Evolutionary conservation across 805 yeast genomes (phyloP).

Genomic region (Candida coleopterorum): DNA sequence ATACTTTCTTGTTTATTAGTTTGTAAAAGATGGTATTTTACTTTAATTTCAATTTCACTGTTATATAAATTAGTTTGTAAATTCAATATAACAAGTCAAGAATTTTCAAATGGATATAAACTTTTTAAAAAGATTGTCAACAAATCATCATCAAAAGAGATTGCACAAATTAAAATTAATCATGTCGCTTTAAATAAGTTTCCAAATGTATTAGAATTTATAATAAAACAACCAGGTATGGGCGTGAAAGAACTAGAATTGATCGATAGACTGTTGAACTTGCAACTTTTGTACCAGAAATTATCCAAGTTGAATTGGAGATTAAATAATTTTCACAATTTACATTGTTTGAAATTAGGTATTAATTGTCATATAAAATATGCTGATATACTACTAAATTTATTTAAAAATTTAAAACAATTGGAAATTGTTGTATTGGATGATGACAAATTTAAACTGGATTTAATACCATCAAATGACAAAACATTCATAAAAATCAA

Average conservation of each 20-base stretch:
- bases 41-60: conserved; percentile 21
- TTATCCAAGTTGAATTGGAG: conserved; percentile 25
- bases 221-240: conserved; percentile 21
- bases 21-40: conserved; percentile 27
- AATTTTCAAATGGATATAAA: conserved; percentile 25
- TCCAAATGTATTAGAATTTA: conserved; percentile 20
- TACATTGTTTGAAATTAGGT: conserved; percentile 23
- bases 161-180: conserved; percentile 19
- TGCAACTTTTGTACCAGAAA: conserved; percentile 20
- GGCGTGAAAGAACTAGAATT: conserved; percentile 23
- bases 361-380: conserved; percentile 19
- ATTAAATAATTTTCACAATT: conserved; percentile 15
- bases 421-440: conserved; percentile 20
- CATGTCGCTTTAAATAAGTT: conserved; percentile 21
- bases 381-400: conserved; percentile 17
- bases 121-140: conserved; percentile 21
- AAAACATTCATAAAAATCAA: conserved; percentile 7
- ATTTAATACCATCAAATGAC: conserved; percentile 15
- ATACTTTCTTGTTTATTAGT: conserved; percentile 29
- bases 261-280: conserved; percentile 19
- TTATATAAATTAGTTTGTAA: conserved; percentile 19
- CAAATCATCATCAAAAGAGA: conserved; percentile 12
- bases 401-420: conserved; percentile 19
- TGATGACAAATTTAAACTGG: conserved; percentile 14
- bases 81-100: conserved; percentile 24